These are phyloP conservation scores for Ceratobasidium sp. DNA, from an alignment of 1,284 basidiomycete species.

Conservation along the genomic window DNA sequence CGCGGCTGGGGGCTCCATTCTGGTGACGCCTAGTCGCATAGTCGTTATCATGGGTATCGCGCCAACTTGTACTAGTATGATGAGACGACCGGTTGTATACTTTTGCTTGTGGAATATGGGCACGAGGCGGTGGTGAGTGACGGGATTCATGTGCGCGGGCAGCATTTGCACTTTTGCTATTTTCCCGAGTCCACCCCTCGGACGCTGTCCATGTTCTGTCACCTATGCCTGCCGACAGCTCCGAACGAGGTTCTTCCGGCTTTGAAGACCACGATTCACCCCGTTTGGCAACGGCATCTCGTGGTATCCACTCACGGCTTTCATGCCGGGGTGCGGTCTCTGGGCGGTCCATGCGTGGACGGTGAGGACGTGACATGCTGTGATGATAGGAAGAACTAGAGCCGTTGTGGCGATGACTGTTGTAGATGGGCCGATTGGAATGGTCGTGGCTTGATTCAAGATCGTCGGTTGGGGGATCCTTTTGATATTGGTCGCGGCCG, in stretches of 20 bases:
- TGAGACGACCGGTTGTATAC: slow-evolving; percentile 33
- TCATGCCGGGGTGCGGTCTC: slow-evolving; percentile 22
- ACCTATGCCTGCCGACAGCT: slow-evolving; percentile 2
- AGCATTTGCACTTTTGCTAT: slow-evolving; percentile 34
- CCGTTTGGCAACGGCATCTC: slow-evolving; percentile 36
- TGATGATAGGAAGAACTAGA: slow-evolving; percentile 24
- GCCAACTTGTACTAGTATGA: slow-evolving; percentile 25
- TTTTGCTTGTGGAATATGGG: slow-evolving; percentile 29
- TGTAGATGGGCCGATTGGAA: slow-evolving; percentile 17
- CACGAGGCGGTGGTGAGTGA: slow-evolving; percentile 13
- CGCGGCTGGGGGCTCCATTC: slow-evolving; percentile 29
- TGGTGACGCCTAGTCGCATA: slow-evolving; percentile 4
- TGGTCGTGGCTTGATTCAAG: slow-evolving; percentile 40
- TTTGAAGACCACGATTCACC: slow-evolving; percentile 29
- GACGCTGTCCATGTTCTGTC: slow-evolving; percentile 34
- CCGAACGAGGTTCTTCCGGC: slow-evolving; percentile 15
- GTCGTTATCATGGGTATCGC: slow-evolving; percentile 26
- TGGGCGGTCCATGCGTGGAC: slow-evolving; percentile 9
- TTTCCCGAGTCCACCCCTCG: slow-evolving; percentile 39
- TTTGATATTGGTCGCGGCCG: slow-evolving; percentile 36
- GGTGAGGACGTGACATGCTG: slow-evolving; percentile 32
- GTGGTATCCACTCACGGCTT: slow-evolving; percentile 38
- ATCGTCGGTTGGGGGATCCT: slow-evolving; percentile 37
- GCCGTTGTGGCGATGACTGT: slow-evolving; percentile 23
- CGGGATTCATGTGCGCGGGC: slow-evolving; percentile 22